A percentile compares a stretch with the other conserved stretches of the same genome.
Evolutionary conservation across 1,284 basidiomycete species (phyloP).

Genomic region (Cutaneotrichosporon sp.): DNA sequence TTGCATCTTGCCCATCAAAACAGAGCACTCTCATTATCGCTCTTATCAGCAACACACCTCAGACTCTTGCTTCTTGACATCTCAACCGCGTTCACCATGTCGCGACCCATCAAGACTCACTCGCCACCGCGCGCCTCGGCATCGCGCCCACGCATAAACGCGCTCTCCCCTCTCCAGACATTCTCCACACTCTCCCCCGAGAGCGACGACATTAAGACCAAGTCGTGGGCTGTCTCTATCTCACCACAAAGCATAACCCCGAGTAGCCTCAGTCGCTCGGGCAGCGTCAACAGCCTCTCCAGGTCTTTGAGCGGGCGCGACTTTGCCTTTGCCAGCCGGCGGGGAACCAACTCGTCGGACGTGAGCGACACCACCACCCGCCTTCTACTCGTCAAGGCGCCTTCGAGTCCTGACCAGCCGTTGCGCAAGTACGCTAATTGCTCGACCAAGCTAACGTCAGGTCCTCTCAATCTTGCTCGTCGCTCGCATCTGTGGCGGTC

Average conservation of each 20-base stretch:
- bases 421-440: not conserved
- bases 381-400: slow-evolving; percentile 50
- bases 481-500: slow-evolving; percentile 34
- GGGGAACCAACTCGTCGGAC: slow-evolving; percentile 5
- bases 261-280: not conserved
- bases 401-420: slow-evolving; percentile 12
- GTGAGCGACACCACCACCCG: slow-evolving; percentile 29
- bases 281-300: slow-evolving; percentile 4
- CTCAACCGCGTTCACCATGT: slow-evolving; percentile 10
- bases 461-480: slow-evolving; percentile 42
- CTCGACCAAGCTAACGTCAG: slow-evolving; percentile 18
- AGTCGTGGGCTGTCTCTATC: not conserved
- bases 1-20: not conserved
- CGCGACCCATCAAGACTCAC: slow-evolving; percentile 53
- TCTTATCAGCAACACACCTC: not conserved
- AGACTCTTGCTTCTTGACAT: not conserved
- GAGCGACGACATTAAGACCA: not conserved
- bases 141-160: slow-evolving; percentile 30
- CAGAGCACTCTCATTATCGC: not conserved
- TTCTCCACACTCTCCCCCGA: slow-evolving; percentile 43
- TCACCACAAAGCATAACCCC: not conserved
- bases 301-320: slow-evolving; percentile 23
- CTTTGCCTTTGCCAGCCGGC: not conserved
- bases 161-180: slow-evolving; percentile 48
- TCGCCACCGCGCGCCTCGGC: slow-evolving; percentile 55